Evolutionary conservation across 2,329 filamentous ascomycete genomes (phyloP), one percentile per base, ranked within the genome.

Genomic region (Domatiomyces catenatus): DNA sequence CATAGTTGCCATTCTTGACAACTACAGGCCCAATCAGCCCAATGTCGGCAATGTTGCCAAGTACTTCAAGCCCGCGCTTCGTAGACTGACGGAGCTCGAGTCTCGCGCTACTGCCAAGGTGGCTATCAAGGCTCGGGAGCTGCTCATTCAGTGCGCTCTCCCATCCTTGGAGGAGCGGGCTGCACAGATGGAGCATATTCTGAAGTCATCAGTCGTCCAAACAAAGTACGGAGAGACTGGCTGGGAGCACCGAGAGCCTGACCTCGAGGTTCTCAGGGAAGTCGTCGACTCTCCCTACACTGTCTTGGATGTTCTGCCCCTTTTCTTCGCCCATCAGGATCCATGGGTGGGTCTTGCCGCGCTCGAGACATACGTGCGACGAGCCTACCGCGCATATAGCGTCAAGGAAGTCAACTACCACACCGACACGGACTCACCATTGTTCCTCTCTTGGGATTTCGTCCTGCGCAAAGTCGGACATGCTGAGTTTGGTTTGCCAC

Each of bases 261-360:
- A 84, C 69, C 73, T 94, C 49, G 84, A 93, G 19, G 75, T 94
- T 57, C 83, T 98, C 71, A 94, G 94, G 75, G 92, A 98, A 68
- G 89, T 98, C 28, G 87, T 98, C 48, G 92, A 98, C 69, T 96
- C 92, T 50, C 94, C 94, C 72, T 96, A 93, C 73, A 96, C 90
- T 43, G 92, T 98, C 57, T 94, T 95, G 60, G 92, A 98, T 64
- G 92, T 98, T 17, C 70, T 98, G 58, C 85, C 90, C 6, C 81
- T 87, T 52, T 98, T 98, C 79, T 98, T 98, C 64, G 85, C 82
- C 32, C 88, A 98, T 69, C 79, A 86, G 43, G 92, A 98, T 63
- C 83, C 87, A 10, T 96, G 88, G 86, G 90, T 98, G 26, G 86
- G 86, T 6, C 74, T 95, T 54, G 92, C 92, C 52, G 87, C 92